Conservation (phyloP, 1,139 yeast genomes). For the Yamadazyma atmosphaerica region DNA sequence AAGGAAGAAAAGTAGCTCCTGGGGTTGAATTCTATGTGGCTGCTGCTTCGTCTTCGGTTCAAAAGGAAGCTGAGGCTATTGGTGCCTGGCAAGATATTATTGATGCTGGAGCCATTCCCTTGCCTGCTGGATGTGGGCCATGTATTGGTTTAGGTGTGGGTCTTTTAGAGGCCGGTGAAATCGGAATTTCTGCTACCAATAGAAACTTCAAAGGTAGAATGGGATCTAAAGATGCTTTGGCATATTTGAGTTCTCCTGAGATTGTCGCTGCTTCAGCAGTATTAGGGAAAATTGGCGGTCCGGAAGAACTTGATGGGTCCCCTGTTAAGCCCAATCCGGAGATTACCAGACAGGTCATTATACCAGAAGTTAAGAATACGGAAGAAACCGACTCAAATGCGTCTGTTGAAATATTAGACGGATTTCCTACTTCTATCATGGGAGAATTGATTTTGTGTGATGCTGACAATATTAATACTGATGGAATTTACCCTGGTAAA, state of each 20-base stretch:
- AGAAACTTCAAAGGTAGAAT: slow-evolving; percentile 98
- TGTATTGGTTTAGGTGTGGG: slow-evolving; percentile 98
- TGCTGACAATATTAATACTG: slow-evolving; percentile 97
- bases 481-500: slow-evolving; percentile 98
- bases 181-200: slow-evolving; percentile 97
- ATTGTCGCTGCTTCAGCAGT: slow-evolving; percentile 98
- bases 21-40: slow-evolving; percentile 96
- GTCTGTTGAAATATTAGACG: slow-evolving; percentile 72
- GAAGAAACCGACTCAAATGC: slow-evolving; percentile 36
- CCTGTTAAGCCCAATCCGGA: slow-evolving; percentile 48
- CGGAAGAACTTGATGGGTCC: slow-evolving; percentile 74
- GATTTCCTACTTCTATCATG: slow-evolving; percentile 83
- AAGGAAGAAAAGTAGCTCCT: slow-evolving; percentile 77
- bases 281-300: slow-evolving; percentile 89
- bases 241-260: slow-evolving; percentile 95
- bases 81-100: slow-evolving; percentile 92
- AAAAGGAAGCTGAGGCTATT: slow-evolving; percentile 80
- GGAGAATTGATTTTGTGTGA: slow-evolving; percentile 96
- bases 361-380: slow-evolving; percentile 29
- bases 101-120: slow-evolving; percentile 91
- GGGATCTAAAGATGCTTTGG: slow-evolving; percentile 97
- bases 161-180: slow-evolving; percentile 88
- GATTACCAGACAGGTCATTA: slow-evolving; percentile 48
- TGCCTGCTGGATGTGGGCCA: slow-evolving; percentile 99
- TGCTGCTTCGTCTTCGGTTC: slow-evolving; percentile 93